These are phyloP conservation scores for Filosporella fistucella DNA, from an alignment of 495 filamentous ascomycete genomes.

Conservation along the genomic window DNA sequence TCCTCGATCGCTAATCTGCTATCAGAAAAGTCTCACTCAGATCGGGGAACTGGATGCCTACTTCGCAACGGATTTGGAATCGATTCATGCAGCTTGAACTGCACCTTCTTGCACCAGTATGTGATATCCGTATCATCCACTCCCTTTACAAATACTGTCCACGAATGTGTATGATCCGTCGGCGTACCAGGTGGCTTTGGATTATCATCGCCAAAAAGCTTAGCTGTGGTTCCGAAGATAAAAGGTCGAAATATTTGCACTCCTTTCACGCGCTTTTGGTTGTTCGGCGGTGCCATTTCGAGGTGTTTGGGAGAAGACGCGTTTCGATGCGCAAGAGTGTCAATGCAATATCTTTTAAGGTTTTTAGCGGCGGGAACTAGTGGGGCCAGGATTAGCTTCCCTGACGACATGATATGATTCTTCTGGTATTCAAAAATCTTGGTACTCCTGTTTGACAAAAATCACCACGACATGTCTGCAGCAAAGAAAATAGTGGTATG, in stretches of 20 bases:
- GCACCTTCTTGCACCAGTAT: conserved; percentile 94
- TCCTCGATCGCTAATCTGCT: conserved; percentile 41
- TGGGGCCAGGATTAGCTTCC: too few species aligned
- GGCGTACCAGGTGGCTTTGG: conserved; percentile 62
- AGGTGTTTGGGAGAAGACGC: not conserved
- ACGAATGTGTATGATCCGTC: conserved; percentile 88
- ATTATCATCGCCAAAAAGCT: conserved; percentile 60
- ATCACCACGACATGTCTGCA: conserved; percentile 40
- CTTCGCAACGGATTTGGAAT: conserved; percentile 83
- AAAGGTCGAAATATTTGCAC: conserved; percentile 74
- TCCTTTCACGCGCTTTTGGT: conserved; percentile 57
- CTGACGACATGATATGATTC: conserved; percentile 11
- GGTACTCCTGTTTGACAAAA: too few species aligned
- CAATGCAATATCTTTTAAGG: conserved; percentile 5
- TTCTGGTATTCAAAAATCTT: not conserved
- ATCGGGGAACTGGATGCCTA: conserved; percentile 22
- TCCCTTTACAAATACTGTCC: conserved; percentile 88
- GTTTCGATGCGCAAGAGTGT: too few species aligned
- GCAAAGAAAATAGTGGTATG: conserved; percentile 79
- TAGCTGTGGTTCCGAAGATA: conserved; percentile 76
- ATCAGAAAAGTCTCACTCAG: not conserved
- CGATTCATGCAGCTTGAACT: conserved; percentile 96
- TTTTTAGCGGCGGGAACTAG: conserved; percentile 12
- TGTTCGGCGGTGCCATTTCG: conserved; percentile 44
- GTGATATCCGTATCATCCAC: conserved; percentile 82